These are phyloP conservation scores for Phytophthora aleatoria DNA, from an alignment of 352 stramenopile species.

Conservation along the genomic window DNA sequence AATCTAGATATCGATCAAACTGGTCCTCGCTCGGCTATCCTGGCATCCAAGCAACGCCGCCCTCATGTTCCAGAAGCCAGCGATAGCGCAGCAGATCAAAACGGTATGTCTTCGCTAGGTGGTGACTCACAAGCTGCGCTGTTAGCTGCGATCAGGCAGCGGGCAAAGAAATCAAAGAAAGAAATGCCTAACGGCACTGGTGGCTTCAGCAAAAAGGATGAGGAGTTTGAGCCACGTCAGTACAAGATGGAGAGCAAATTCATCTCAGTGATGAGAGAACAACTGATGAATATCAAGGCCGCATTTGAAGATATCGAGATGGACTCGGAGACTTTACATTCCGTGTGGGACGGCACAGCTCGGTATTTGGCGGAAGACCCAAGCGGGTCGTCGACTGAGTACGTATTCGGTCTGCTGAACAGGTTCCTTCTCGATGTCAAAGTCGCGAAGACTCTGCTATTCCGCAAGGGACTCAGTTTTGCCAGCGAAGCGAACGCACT, in stretches of 20 bases:
- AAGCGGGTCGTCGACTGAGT: constrained; percentile 63
- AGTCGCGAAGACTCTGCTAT: constrained; percentile 65
- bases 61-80: background rate
- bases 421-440: constrained; percentile 81
- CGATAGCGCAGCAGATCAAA: background rate
- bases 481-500: constrained; percentile 34
- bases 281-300: constrained; percentile 56
- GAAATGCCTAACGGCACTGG: background rate
- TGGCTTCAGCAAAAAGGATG: constrained; percentile 4
- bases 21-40: constrained; percentile 12
- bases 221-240: constrained; percentile 44
- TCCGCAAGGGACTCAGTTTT: constrained; percentile 63
- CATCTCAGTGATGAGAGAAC: constrained; percentile 52
- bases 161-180: constrained; percentile 8
- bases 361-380: constrained; percentile 74
- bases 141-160: constrained; percentile 38
- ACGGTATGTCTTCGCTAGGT: background rate
- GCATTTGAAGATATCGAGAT: constrained; percentile 67
- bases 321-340: constrained; percentile 63
- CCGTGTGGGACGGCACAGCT: constrained; percentile 65
- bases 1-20: background rate
- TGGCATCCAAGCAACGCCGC: constrained; percentile 15
- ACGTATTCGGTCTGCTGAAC: constrained; percentile 70
- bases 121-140: constrained; percentile 28
- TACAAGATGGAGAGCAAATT: constrained; percentile 70